Evolutionary conservation across 139 green algal species (phyloP).

Genomic region (Chara braunii): DNA sequence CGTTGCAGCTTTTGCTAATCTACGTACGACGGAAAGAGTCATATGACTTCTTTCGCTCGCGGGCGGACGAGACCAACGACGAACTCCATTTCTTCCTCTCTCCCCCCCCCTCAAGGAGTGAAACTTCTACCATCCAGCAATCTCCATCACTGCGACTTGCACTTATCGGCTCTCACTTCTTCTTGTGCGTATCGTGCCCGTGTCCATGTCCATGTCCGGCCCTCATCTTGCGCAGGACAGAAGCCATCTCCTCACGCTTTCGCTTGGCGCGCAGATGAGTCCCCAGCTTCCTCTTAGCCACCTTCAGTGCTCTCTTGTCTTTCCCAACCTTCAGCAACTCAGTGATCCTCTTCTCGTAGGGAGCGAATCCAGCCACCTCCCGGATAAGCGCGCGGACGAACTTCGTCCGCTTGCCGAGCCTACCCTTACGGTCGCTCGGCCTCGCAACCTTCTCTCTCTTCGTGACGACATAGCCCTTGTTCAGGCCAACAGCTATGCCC

Average conservation of each 20-base stretch:
- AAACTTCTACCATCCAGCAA: too few relatives aligned
- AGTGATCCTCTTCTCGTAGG: slow-evolving; percentile 87
- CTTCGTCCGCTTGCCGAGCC: slow-evolving; percentile 81
- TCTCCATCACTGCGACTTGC: too few relatives aligned
- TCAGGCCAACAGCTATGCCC: slow-evolving; percentile 27
- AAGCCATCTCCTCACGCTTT: slow-evolving; percentile 81
- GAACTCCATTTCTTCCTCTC: too few relatives aligned
- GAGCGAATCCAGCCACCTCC: slow-evolving; percentile 84
- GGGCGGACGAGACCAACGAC: too few relatives aligned
- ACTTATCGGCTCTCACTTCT: too few relatives aligned
- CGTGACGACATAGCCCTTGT: slow-evolving; percentile 34
- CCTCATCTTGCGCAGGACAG: slow-evolving; percentile 29
- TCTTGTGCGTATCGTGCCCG: too few relatives aligned
- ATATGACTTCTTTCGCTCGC: too few relatives aligned
- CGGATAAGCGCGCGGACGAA: slow-evolving; percentile 80
- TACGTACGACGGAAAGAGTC: too few relatives aligned
- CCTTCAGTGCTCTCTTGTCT: slow-evolving; percentile 77
- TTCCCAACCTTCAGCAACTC: slow-evolving; percentile 77
- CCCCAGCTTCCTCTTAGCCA: slow-evolving; percentile 91
- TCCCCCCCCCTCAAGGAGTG: too few relatives aligned
- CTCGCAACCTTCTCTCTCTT: slow-evolving; percentile 13
- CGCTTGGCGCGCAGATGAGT: slow-evolving; percentile 90
- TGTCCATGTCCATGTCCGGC: too few relatives aligned
- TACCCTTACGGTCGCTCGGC: slow-evolving; percentile 8
- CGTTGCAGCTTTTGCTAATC: too few relatives aligned